Evolutionary conservation across 164 flowering plant genomes (phyloP).

Genomic region (Taxillus chinensis): DNA sequence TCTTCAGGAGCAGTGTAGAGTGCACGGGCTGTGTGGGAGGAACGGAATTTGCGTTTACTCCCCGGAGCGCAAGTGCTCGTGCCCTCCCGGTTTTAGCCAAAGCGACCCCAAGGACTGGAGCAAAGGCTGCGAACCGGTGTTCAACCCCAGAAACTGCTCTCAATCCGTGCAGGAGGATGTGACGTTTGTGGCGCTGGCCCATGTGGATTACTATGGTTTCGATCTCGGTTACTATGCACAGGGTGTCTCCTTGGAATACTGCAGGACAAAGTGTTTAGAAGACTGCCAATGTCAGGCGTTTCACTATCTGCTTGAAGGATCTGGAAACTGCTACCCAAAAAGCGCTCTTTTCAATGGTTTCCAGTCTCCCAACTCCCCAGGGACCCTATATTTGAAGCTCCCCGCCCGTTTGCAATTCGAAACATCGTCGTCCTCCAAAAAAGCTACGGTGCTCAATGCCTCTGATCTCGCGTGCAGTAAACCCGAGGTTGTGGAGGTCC

Average conservation of each 20-base stretch:
- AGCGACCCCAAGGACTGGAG: conserved; percentile 26
- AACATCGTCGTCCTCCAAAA: not conserved
- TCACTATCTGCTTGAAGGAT: conserved; percentile 17
- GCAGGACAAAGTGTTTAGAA: conserved; percentile 19
- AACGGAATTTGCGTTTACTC: conserved; percentile 32
- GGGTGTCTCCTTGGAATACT: conserved; percentile 5
- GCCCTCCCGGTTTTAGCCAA: conserved; percentile 27
- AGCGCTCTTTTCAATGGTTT: conserved; percentile 24
- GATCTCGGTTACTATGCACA: conserved; percentile 12
- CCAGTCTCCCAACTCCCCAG: conserved; percentile 14
- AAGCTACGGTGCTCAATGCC: not conserved
- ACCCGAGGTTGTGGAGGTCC: not conserved
- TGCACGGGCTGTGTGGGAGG: conserved; percentile 37
- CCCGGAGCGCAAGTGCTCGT: conserved; percentile 27
- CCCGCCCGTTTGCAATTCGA: conserved; percentile 7
- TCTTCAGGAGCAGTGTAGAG: conserved; percentile 14
- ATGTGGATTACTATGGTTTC: conserved; percentile 30
- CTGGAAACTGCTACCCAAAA: conserved; percentile 18
- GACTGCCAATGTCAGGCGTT: conserved; percentile 29
- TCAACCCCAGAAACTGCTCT: conserved; percentile 15
- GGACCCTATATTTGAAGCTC: conserved; percentile 18
- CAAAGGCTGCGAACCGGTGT: conserved; percentile 35
- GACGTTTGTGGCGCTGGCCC: conserved; percentile 17
- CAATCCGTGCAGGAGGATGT: conserved; percentile 5
- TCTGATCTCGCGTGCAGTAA: conserved; percentile 5